Evolutionary conservation across 2,329 filamentous ascomycete species (phyloP).

Genomic region (Xylariales sp.): DNA sequence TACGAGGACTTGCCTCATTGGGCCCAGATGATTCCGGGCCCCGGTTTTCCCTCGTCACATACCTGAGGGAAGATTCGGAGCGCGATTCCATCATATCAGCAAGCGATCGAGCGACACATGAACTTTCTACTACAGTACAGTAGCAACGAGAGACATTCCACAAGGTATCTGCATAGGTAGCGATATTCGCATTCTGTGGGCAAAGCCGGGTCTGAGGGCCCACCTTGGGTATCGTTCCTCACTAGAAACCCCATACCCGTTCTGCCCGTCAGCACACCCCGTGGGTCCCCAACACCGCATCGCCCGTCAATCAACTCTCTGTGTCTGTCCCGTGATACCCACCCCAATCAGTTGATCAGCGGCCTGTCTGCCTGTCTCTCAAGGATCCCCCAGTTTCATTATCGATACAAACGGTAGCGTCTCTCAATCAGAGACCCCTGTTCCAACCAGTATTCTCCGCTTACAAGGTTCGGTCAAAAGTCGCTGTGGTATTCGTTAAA

Average conservation of each 20-base stretch:
- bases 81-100: no score
- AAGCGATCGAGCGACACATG: background rate
- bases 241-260: conserved; percentile 1
- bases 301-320: no score
- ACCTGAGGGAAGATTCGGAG: background rate
- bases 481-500: conserved; percentile 1
- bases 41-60: background rate
- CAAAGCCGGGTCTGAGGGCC: conserved; percentile 5
- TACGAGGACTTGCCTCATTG: background rate
- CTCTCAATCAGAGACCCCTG: conserved; percentile 1
- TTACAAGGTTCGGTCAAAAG: conserved; percentile 5
- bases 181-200: background rate
- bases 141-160: background rate
- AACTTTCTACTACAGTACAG: background rate
- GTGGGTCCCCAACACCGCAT: background rate
- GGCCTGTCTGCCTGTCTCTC: background rate
- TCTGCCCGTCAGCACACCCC: background rate
- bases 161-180: background rate
- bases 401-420: background rate
- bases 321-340: conserved; percentile 1
- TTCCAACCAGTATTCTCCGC: background rate
- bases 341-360: background rate
- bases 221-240: conserved; percentile 9
- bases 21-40: background rate
- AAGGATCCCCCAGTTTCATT: conserved; percentile 1